Evolutionary conservation across 78 protist genomes (phyloP), one percentile per base, ranked within the genome.

Genomic region (Dictyostelium purpureum): DNA sequence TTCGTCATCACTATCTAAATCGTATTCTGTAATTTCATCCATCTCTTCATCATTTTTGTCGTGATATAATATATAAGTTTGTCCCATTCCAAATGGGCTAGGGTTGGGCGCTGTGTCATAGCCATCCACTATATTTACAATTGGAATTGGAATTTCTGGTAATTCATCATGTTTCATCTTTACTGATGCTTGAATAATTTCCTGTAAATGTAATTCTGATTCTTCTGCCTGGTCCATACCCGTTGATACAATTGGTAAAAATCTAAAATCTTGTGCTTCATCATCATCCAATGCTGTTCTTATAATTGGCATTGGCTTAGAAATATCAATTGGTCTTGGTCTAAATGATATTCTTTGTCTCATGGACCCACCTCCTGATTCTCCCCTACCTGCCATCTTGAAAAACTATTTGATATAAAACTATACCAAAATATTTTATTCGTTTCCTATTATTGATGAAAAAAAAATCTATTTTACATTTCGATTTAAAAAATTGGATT

Each of bases 251-350:
- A 85, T 59, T 18, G 78, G 77, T 2, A 59, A 75, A 10, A 51
- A 11, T 3, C 47, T 21, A 2, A 38, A 73, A 37, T 43, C 65
- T 43, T 61, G 26, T 10, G 83, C 21, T 19, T 85, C 92, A 47
- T 73, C 92, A 73, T 85, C 92, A 2, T 85, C 92, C 10, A 85
- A 59, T 11, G 28, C 82, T 26, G 80, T 70, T 21, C 92, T n/a
- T 9, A 85, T 74, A 45, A 85, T 85, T 21, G 92, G 92, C 7
- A 85, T 54, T 45, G 92, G 82, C 42, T 85, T 85, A 2, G 59
- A 18, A n/a, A 85, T 77, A 85, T 85, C 92, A 31, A 85, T 85
- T 26, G 92, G 92, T 71, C 92, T 77, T 11, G 92, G 92, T 54
- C 92, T 47, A 73, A 85, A 85, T 43, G 92, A 85, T 31, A 85